Evolutionary conservation across 441 rosid genomes (phyloP).

Genomic region (Brassica hybrid): DNA sequence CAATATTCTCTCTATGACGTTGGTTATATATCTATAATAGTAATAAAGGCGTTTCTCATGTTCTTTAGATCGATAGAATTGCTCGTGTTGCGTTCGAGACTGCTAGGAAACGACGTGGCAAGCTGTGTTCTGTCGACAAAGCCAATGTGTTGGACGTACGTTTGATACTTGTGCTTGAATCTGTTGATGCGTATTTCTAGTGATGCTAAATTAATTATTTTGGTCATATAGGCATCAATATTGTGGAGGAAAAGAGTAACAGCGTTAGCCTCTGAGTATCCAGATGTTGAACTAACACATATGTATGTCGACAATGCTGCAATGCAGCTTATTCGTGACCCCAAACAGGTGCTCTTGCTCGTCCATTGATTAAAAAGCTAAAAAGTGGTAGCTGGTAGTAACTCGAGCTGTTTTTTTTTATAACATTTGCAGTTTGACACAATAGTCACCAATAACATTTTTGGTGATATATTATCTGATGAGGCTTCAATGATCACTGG

Average conservation of each 20-base stretch:
- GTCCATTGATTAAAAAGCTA: background rate
- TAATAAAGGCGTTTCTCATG: conserved; percentile 30
- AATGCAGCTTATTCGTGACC: conserved; percentile 93
- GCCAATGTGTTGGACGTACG: conserved; percentile 94
- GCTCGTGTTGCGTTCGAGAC: conserved; percentile 94
- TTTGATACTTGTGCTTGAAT: conserved; percentile 15
- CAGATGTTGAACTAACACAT: conserved; percentile 89
- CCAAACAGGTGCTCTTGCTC: conserved; percentile 58
- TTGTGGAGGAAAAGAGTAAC: conserved; percentile 87
- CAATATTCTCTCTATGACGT: conserved; percentile 12
- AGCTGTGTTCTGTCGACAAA: conserved; percentile 94
- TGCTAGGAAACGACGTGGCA: conserved; percentile 78
- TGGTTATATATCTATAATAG: background rate
- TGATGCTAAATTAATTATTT: background rate
- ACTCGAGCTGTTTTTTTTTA: background rate
- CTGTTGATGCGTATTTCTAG: conserved; percentile 3
- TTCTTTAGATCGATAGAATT: conserved; percentile 79
- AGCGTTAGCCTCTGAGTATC: conserved; percentile 76
- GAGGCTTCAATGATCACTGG: conserved; percentile 99
- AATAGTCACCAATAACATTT: conserved; percentile 93
- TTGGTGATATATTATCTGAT: conserved; percentile 93
- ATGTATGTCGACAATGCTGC: conserved; percentile 98
- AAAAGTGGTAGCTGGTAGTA: background rate
- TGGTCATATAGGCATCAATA: conserved; percentile 65
- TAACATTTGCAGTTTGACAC: conserved; percentile 82